Evolutionary conservation across 169 alveolate genomes (phyloP), one percentile per base, ranked within the genome.

Genomic region (Prorocentrum cordatum): DNA sequence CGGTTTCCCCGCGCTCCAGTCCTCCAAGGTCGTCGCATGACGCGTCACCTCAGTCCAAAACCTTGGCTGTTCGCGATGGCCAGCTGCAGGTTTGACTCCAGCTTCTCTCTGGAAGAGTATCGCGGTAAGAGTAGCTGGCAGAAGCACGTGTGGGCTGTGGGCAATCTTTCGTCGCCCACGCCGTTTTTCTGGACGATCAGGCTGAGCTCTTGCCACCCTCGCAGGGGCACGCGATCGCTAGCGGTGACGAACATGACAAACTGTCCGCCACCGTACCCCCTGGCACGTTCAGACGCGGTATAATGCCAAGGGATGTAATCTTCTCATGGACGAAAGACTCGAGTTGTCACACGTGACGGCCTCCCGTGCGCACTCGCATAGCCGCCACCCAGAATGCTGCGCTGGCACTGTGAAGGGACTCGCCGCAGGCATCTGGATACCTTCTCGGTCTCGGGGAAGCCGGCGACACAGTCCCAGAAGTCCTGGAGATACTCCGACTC

Each of bases 41-140:
- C 10, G 24, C n/a, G 35, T 59, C 59, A 77, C 38, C 73, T 26
- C 12, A 77, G 88, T 26, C 88, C 88, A 22, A 77, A 77, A 3
- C 88, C 88, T 47, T 77, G 75, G 38, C 88, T 77, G 64, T 77
- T 77, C 7, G 88, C 88, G 35, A 77, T 59, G 47, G 88, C 88
- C 88, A 58, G 18, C 27, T 3, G 58, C 20, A 22, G 24, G 59
- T 36, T 31, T 20, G 64, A 1, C 54, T 7, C n/a, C 72, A 77
- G 71, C 73, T 77, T 77, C 62, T 77, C 88, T 64, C 59, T 77
- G 64, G 88, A 58, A 14, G 88, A 77, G 68, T 58, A 77, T 29
- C 88, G 88, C 45, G 88, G 88, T 27, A 77, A 45, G 26, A 77
- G 88, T 64, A 77, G 27, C 75, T 77, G 88, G 70, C 88, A 58